Percentiles rank a stretch among this genome's conserved stretches.
Evolutionary conservation across 352 stramenopile species (phyloP).

Genomic region (Pythium dissotocum): DNA sequence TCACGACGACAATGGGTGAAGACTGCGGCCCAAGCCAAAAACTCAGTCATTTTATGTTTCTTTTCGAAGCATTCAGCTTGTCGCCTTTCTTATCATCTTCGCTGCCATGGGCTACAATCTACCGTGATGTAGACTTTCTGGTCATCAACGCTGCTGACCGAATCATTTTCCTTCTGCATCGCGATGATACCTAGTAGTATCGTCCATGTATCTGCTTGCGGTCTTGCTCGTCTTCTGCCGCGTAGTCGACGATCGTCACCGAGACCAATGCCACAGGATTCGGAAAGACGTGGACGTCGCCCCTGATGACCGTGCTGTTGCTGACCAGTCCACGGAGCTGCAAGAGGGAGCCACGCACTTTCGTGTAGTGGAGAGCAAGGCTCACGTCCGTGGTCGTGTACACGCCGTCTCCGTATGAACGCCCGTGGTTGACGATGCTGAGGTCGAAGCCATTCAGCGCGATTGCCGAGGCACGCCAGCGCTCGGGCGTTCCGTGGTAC

Average conservation of each 20-base stretch:
- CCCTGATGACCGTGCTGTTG: slow-evolving; percentile 15
- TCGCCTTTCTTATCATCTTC: too few species aligned
- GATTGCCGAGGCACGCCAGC: slow-evolving; percentile 25
- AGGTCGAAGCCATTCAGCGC: slow-evolving; percentile 26
- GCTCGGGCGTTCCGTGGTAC: slow-evolving; percentile 27
- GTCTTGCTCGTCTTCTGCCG: not conserved
- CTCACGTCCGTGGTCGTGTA: slow-evolving; percentile 13
- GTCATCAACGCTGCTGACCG: too few species aligned
- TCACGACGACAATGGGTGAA: too few species aligned
- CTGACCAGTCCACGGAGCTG: slow-evolving; percentile 16
- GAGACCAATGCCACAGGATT: slow-evolving; percentile 23
- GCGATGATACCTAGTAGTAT: too few species aligned
- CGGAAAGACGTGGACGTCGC: slow-evolving; percentile 24
- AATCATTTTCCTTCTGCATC: too few species aligned
- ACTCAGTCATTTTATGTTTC: not conserved
- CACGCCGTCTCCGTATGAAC: slow-evolving; percentile 20
- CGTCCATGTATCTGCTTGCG: too few species aligned
- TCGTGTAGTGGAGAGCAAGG: slow-evolving; percentile 1
- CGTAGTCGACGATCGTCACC: slow-evolving; percentile 20
- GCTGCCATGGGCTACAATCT: too few species aligned
- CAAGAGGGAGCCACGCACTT: slow-evolving; percentile 10
- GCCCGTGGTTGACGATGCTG: slow-evolving; percentile 7
- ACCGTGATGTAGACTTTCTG: too few species aligned
- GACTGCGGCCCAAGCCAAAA: too few species aligned
- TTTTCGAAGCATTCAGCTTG: too few species aligned